phyloP scores from a whole-genome alignment of 2,329 filamentous ascomycete genomes.

The Beauveria medogensis region DNA sequence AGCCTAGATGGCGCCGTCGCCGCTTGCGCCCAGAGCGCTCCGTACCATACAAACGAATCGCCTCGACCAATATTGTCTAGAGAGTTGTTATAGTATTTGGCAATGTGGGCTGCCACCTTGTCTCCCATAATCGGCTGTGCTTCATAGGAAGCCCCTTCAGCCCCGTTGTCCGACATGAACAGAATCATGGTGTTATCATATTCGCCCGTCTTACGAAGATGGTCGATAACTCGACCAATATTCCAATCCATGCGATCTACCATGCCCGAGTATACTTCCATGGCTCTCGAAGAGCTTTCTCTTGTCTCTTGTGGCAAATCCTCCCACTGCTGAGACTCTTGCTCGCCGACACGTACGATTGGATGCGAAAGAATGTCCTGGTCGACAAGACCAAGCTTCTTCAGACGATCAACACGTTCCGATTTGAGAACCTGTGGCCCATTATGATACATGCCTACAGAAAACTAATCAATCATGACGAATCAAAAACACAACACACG shows the following conservation, averaged over 20 bases:
- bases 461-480: not conserved
- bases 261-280: conserved; percentile 58
- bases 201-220: conserved; percentile 47
- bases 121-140: conserved; percentile 48
- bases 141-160: conserved; percentile 51
- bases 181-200: conserved; percentile 56
- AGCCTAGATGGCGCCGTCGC: conserved; percentile 30
- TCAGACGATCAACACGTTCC: conserved; percentile 44
- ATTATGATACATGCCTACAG: conserved; percentile 41
- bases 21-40: conserved; percentile 41
- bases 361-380: conserved; percentile 42
- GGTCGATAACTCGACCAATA: conserved; percentile 49
- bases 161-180: conserved; percentile 57
- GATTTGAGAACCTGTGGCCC: conserved; percentile 49
- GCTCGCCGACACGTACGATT: conserved; percentile 33
- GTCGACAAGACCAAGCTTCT: conserved; percentile 47
- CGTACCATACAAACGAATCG: conserved; percentile 52
- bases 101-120: conserved; percentile 42
- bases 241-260: conserved; percentile 54
- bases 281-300: conserved; percentile 41
- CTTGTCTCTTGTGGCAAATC: conserved; percentile 37
- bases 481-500: no score
- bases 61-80: conserved; percentile 46
- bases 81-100: conserved; percentile 40
- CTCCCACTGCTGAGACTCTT: conserved; percentile 38